Evolutionary conservation across 345 rosid genomes (phyloP).

Genomic region (Litchi chinensis): DNA sequence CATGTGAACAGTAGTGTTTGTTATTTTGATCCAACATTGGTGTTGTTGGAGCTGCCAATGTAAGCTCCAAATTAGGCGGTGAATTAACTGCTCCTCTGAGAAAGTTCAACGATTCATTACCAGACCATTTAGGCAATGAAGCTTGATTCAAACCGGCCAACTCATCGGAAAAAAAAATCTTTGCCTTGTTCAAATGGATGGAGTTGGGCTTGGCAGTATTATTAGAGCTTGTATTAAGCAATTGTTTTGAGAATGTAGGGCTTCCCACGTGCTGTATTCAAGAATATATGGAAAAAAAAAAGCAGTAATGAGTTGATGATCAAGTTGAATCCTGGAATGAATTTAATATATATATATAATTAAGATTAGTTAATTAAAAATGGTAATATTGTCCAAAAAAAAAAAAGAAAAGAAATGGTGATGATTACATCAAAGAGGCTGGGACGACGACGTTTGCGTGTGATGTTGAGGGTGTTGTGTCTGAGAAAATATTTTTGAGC

Average conservation of each 20-base stretch:
- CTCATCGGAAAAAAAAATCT: background rate
- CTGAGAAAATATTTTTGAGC: constrained; percentile 43
- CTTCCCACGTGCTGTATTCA: constrained; percentile 12
- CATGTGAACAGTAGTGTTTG: constrained; percentile 1
- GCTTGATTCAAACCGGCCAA: background rate
- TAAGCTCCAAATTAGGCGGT: constrained; percentile 31
- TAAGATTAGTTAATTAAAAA: background rate
- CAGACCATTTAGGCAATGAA: background rate
- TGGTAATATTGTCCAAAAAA: too few relatives aligned
- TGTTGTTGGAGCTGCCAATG: constrained; percentile 18
- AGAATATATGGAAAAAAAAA: background rate
- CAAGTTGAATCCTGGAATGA: background rate
- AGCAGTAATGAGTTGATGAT: background rate
- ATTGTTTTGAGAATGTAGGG: background rate
- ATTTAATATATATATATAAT: background rate
- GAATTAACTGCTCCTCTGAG: background rate
- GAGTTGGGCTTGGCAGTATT: background rate
- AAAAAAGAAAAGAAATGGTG: too few relatives aligned
- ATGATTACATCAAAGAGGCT: constrained; percentile 37
- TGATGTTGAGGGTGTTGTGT: constrained; percentile 12
- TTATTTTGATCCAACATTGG: constrained; percentile 11
- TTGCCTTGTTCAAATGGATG: background rate
- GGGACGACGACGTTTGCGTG: constrained; percentile 26
- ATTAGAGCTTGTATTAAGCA: background rate
- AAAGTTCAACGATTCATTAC: constrained; percentile 6